These are phyloP conservation scores for Hemileia vastatrix DNA, from an alignment of 1,284 basidiomycete genomes.

Conservation along the genomic window DNA sequence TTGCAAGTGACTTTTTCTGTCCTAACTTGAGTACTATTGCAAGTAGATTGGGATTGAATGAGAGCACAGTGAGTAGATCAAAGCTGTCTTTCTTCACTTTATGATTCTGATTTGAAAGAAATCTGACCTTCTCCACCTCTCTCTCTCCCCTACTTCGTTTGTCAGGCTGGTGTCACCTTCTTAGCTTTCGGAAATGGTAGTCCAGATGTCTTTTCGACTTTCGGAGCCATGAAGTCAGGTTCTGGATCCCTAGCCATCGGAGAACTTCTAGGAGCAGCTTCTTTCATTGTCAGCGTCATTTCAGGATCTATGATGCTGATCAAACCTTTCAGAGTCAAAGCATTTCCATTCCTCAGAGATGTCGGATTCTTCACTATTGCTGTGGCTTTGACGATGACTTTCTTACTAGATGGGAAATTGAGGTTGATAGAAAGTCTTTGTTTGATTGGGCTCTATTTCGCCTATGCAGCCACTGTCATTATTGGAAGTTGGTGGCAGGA, in stretches of 20 bases:
- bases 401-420: conserved; percentile 68
- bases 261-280: conserved; percentile 85
- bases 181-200: conserved; percentile 72
- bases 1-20: conserved; percentile 87
- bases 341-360: conserved; percentile 74
- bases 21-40: conserved; percentile 79
- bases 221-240: conserved; percentile 74
- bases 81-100: background rate
- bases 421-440: conserved; percentile 60
- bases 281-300: conserved; percentile 90
- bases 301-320: conserved; percentile 90
- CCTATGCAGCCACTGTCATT: conserved; percentile 70
- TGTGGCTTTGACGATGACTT: conserved; percentile 61
- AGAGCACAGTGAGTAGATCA: conserved; percentile 62
- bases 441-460: conserved; percentile 64
- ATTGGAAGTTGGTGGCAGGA: conserved; percentile 56
- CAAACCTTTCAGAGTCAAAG: conserved; percentile 74
- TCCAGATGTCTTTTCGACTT: conserved; percentile 64
- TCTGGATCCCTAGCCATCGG: conserved; percentile 85
- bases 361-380: conserved; percentile 86
- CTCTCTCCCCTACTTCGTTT: background rate
- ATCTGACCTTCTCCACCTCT: background rate
- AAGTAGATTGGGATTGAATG: conserved; percentile 66
- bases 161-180: conserved; percentile 68
- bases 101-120: background rate